Evolutionary conservation across 1,284 basidiomycete genomes (phyloP).

Genomic region (Sporisorium exsertum): DNA sequence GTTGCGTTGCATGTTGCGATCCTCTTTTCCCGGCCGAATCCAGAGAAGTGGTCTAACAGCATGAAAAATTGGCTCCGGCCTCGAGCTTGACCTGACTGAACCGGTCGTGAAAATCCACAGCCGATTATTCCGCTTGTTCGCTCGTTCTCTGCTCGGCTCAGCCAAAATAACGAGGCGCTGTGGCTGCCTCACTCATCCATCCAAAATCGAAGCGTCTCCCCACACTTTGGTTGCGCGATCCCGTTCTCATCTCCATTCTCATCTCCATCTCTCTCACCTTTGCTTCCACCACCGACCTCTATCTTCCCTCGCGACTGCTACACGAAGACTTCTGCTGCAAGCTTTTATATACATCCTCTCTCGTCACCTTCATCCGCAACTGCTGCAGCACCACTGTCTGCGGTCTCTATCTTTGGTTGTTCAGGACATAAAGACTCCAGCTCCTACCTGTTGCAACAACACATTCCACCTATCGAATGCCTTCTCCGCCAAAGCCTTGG

Average conservation of each 20-base stretch:
- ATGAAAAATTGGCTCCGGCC: neutral
- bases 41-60: neutral
- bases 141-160: neutral
- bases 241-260: neutral
- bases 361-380: neutral
- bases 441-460: neutral
- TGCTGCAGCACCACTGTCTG: neutral
- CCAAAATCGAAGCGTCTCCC: neutral
- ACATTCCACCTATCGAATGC: constrained; percentile 28
- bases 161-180: neutral
- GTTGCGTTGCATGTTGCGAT: neutral
- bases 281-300: neutral
- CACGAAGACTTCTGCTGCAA: neutral
- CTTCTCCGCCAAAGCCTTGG: constrained; percentile 68
- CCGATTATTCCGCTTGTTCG: neutral
- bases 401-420: neutral
- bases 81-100: neutral
- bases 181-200: neutral
- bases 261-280: neutral
- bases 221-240: neutral
- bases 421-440: neutral
- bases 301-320: neutral
- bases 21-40: neutral
- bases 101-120: neutral
- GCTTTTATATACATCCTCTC: neutral